A percentile compares a stretch with the other conserved stretches of the same genome.
phyloP scores from a whole-genome alignment of 1,139 yeast genomes.

The Yamadazyma buinensis region DNA sequence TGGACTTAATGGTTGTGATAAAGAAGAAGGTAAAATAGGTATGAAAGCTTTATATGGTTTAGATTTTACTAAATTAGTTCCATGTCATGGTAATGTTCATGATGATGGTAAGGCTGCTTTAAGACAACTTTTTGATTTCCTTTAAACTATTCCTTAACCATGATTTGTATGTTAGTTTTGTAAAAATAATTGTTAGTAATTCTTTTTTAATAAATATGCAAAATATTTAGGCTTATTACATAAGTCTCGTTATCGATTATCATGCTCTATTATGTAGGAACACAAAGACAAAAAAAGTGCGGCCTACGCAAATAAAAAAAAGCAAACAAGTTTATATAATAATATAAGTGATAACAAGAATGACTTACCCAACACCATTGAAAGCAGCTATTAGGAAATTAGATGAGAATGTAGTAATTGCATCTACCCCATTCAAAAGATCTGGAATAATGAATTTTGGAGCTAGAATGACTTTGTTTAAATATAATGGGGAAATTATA shows the following conservation, averaged over 20 bases:
- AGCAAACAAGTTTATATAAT: too few species aligned
- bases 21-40: constrained; percentile 19
- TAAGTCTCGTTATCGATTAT: too few species aligned
- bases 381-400: constrained; percentile 41
- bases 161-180: too few species aligned
- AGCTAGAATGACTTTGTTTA: constrained; percentile 53
- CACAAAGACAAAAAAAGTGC: too few species aligned
- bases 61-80: constrained; percentile 46
- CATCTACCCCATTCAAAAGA: constrained; percentile 47
- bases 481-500: constrained; percentile 35
- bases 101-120: constrained; percentile 37
- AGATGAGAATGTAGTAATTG: constrained; percentile 43
- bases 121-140: constrained; percentile 8
- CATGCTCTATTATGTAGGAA: too few species aligned
- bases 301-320: too few species aligned
- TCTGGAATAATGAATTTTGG: constrained; percentile 49
- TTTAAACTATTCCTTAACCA: neutral
- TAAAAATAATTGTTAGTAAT: too few species aligned
- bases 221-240: too few species aligned
- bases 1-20: constrained; percentile 17
- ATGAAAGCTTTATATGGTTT: constrained; percentile 32
- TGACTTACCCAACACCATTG: constrained; percentile 30
- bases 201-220: too few species aligned
- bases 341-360: too few species aligned
- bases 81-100: constrained; percentile 56